Conservation (phyloP, 2,329 filamentous ascomycete species). For the Coniochaeta hoffmannii region DNA sequence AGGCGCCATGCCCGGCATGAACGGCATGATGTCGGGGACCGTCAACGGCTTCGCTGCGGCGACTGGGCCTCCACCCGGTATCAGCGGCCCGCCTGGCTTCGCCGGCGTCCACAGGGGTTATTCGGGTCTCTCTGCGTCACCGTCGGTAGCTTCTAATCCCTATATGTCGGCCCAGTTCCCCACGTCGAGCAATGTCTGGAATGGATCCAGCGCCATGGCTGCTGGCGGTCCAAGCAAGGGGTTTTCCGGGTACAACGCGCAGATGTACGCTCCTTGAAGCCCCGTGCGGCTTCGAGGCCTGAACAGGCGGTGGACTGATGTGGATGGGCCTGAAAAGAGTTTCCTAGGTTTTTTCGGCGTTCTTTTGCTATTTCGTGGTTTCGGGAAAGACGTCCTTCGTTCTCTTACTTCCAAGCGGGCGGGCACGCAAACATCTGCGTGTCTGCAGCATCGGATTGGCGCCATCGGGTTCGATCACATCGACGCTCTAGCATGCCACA, state of each 20-base stretch:
- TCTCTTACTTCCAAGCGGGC: neutral
- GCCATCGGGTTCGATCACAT: neutral
- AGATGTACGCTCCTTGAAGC: neutral
- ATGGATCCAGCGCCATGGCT: constrained; percentile 9
- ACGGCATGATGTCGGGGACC: constrained; percentile 45
- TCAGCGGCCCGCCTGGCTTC: constrained; percentile 68
- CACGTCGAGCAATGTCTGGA: constrained; percentile 13
- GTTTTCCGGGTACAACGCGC: neutral
- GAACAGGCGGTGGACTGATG: neutral
- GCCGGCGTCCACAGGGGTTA: constrained; percentile 22
- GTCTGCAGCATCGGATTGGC: neutral
- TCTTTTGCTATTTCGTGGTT: neutral
- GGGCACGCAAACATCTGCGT: neutral
- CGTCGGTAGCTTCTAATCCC: constrained; percentile 7
- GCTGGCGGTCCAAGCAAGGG: constrained; percentile 6
- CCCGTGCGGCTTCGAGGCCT: neutral
- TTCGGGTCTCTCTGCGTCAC: constrained; percentile 9
- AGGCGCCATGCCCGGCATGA: constrained; percentile 45
- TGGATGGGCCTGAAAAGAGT: neutral
- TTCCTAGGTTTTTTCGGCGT: neutral
- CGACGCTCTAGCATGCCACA: neutral
- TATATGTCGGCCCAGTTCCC: constrained; percentile 11
- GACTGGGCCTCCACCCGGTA: constrained; percentile 74
- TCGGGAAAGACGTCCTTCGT: neutral
- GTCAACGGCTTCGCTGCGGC: constrained; percentile 58